These are phyloP conservation scores for Pochonia chlamydosporia DNA, from an alignment of 2,329 filamentous ascomycete genomes.

Conservation along the genomic window DNA sequence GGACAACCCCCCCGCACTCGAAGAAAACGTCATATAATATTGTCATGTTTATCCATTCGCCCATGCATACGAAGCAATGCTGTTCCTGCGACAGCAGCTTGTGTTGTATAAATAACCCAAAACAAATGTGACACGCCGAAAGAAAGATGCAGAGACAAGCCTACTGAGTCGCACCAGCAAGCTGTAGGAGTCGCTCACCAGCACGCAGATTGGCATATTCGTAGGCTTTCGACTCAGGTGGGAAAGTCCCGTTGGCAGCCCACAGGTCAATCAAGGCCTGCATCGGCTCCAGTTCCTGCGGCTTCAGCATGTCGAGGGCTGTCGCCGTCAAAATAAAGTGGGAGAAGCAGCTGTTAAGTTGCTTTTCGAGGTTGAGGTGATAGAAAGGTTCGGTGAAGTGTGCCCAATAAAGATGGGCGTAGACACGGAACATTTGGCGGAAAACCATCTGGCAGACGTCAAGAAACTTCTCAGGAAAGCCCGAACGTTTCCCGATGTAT, in stretches of 20 bases:
- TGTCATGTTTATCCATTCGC: conserved; percentile 1
- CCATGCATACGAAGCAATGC: conserved; percentile 4
- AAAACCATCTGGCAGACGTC: conserved; percentile 90
- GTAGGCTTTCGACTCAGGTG: conserved; percentile 64
- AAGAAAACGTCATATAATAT: conserved; percentile 1
- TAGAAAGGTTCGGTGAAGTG: conserved; percentile 85
- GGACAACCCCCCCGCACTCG: neutral
- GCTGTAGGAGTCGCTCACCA: conserved; percentile 52
- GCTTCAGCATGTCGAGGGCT: conserved; percentile 76
- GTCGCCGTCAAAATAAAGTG: conserved; percentile 79
- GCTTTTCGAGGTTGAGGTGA: conserved; percentile 73
- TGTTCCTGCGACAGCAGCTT: conserved; percentile 1
- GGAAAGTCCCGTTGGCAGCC: conserved; percentile 83
- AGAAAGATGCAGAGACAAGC: neutral
- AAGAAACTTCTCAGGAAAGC: conserved; percentile 86
- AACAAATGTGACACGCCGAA: neutral
- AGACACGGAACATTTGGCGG: conserved; percentile 97
- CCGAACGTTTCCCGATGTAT: conserved; percentile 88
- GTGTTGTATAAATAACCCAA: neutral
- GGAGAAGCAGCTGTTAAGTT: conserved; percentile 81
- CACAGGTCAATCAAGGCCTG: conserved; percentile 89
- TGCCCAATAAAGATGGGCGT: conserved; percentile 95
- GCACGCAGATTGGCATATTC: conserved; percentile 57
- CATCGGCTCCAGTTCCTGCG: conserved; percentile 92
- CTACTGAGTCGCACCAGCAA: conserved; percentile 29